These are phyloP conservation scores for Pisolithus tinctorius DNA, from an alignment of 768 basidiomycete genomes.

Conservation along the genomic window DNA sequence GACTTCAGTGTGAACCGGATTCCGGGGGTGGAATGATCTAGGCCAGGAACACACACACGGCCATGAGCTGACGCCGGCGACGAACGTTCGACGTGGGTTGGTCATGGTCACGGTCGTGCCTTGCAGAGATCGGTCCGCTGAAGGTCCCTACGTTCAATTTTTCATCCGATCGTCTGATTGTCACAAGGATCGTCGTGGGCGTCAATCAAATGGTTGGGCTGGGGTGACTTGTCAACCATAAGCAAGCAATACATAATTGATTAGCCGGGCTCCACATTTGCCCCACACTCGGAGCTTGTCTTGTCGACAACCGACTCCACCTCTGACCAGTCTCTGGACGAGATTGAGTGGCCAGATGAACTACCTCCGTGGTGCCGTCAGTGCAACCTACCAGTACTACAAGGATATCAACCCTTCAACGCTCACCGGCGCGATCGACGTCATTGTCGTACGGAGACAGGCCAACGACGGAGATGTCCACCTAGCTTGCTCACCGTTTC, in stretches of 20 bases:
- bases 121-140: too few relatives aligned
- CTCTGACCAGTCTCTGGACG: background rate
- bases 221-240: background rate
- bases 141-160: too few relatives aligned
- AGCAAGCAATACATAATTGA: background rate
- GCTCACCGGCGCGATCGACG: constrained; percentile 96
- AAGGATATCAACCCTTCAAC: constrained; percentile 95
- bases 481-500: constrained; percentile 91
- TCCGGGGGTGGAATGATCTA: too few relatives aligned
- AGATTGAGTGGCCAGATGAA: constrained; percentile 47
- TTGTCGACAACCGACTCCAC: background rate
- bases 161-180: too few relatives aligned
- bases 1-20: too few relatives aligned
- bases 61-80: too few relatives aligned
- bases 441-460: constrained; percentile 85
- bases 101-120: too few relatives aligned
- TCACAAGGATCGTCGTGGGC: background rate
- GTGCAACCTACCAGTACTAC: constrained; percentile 85
- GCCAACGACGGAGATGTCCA: constrained; percentile 55
- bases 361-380: constrained; percentile 82
- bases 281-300: too few relatives aligned
- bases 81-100: too few relatives aligned
- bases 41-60: too few relatives aligned
- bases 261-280: background rate
- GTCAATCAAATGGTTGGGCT: background rate